Evolutionary conservation across 2,329 filamentous ascomycete species (phyloP), one percentile per base, ranked within the genome.

Genomic region (Aspergillus sclerotialis): DNA sequence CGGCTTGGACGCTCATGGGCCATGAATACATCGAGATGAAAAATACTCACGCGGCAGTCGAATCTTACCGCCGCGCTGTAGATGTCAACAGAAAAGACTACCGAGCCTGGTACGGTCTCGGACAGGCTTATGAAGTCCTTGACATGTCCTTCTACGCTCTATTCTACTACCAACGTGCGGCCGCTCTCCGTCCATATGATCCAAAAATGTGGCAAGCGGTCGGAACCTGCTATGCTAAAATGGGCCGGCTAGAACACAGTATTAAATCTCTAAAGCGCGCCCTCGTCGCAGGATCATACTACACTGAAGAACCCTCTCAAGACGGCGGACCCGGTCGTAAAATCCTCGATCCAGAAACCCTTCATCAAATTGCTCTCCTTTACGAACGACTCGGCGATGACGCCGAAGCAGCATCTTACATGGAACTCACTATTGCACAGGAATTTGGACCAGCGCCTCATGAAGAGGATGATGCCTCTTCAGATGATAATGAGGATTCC

Each of bases 131-230:
- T 54, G 92, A 98, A 60, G 84, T 98, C 48, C 75, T 98, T 7
- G 92, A 98, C 63, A 95, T 95, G 87, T 86, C 94, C 55, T 88
- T 89, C 28, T 98, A 98, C 58, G 89, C 90, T 1, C 67, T 98
- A 1, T 96, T 92, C 75, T 98, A 98, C 64, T 95, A 94, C 67
- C 93, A 96, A 56, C 87, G 92, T 37, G 92, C 92, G 0, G 90
- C 90, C 1, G 86, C 88, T 0, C 70, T 98, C 2, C 79, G 89
- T n/a, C 88, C 90, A 0, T 95, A 90, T 72, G 92, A 98, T 49
- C 86, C 89, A 0, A 96, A 96, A 62, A 94, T 98, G 85, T 98
- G 92, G 92, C 84, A 92, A 68, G 92, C 92, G 0, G 88, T 98
- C 4, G 92, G 86, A 7, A 84, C 84, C 21, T 95, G 90, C 56